These are phyloP conservation scores for Porogramme epimiltina DNA, from an alignment of 1,284 basidiomycete species.

Conservation along the genomic window DNA sequence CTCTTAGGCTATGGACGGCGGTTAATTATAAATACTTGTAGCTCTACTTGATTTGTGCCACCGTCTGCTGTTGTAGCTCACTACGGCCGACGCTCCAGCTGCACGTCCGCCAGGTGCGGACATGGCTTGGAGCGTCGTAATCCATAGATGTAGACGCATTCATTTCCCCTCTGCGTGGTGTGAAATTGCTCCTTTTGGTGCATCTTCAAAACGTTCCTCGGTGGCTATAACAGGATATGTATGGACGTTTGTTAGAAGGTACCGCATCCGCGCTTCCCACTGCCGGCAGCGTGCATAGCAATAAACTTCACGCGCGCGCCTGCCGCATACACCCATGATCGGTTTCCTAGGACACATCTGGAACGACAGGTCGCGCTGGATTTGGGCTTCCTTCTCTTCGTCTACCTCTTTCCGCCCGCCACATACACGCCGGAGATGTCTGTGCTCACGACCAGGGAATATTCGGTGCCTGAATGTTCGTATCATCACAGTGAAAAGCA, in stretches of 20 bases:
- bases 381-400: neutral
- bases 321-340: too few relatives aligned
- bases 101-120: slow-evolving; percentile 9
- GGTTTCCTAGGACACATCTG: too few relatives aligned
- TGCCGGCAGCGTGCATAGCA: neutral
- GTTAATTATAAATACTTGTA: too few relatives aligned
- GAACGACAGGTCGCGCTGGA: neutral
- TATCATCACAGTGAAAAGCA: too few relatives aligned
- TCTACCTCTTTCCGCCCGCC: neutral
- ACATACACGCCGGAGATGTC: neutral
- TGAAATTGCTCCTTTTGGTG: neutral
- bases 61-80: slow-evolving; percentile 5
- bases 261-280: too few relatives aligned
- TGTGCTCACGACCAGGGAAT: neutral
- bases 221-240: too few relatives aligned
- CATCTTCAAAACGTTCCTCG: too few relatives aligned
- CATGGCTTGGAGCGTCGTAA: neutral
- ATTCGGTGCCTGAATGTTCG: slow-evolving; percentile 1
- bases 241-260: too few relatives aligned
- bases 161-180: too few relatives aligned
- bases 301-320: too few relatives aligned
- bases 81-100: slow-evolving; percentile 6
- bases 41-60: too few relatives aligned
- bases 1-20: too few relatives aligned
- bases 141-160: slow-evolving; percentile 9